A percentile compares a stretch with the other conserved stretches of the same genome.
Conservation (phyloP, 2,329 filamentous ascomycete species). For the Aureobasidium subglaciale region DNA sequence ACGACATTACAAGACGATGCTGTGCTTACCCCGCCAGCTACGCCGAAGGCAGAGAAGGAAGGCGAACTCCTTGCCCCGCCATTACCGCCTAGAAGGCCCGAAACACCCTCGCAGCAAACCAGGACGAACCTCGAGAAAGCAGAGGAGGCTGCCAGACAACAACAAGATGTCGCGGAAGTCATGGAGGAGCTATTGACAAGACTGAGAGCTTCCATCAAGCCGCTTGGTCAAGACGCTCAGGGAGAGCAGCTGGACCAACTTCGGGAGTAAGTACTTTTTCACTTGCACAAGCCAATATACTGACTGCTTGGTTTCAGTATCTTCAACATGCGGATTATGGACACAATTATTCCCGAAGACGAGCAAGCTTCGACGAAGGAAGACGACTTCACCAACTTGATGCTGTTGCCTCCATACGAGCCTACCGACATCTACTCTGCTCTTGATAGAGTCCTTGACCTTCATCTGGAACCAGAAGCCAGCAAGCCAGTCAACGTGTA, state of each 20-base stretch:
- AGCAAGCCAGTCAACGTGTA: constrained; percentile 49
- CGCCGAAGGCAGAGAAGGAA: constrained; percentile 31
- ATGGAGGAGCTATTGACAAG: constrained; percentile 88
- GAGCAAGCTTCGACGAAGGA: constrained; percentile 41
- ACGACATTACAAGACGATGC: constrained; percentile 16
- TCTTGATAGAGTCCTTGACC: constrained; percentile 77
- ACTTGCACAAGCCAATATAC: background rate
- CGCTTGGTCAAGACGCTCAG: constrained; percentile 56
- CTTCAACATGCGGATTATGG: constrained; percentile 22
- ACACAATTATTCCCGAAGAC: constrained; percentile 33
- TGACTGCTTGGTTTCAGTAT: constrained; percentile 17
- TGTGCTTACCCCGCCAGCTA: constrained; percentile 25
- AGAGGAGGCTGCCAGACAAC: constrained; percentile 51
- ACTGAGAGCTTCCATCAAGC: constrained; percentile 78
- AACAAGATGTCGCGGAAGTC: constrained; percentile 95
- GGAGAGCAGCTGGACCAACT: constrained; percentile 67
- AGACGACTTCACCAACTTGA: constrained; percentile 56
- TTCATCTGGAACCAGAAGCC: constrained; percentile 61
- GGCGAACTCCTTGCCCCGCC: constrained; percentile 39
- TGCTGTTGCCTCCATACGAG: constrained; percentile 51
- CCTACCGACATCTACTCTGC: constrained; percentile 70
- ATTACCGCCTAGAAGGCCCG: constrained; percentile 48
- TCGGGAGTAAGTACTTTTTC: constrained; percentile 27
- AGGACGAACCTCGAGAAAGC: constrained; percentile 39
- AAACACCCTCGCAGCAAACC: constrained; percentile 21